Evolutionary conservation across 2,329 filamentous ascomycete species (phyloP).

Genomic region (Aspergillus sp.): DNA sequence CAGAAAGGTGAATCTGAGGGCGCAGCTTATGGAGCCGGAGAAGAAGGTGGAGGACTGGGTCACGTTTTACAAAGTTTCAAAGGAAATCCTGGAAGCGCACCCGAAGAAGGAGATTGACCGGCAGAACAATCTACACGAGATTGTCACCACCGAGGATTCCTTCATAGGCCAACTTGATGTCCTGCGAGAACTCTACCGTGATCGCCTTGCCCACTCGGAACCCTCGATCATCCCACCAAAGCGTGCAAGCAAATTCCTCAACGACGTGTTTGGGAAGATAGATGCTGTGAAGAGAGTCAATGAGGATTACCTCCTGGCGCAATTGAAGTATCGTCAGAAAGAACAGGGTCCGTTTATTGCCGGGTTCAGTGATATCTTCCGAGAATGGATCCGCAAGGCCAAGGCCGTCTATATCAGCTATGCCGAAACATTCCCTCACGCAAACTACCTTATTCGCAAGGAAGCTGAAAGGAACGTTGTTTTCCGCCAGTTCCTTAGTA

Average conservation of each 20-base stretch:
- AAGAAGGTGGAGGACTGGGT: constrained; percentile 80
- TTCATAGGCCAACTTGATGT: constrained; percentile 91
- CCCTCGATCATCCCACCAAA: constrained; percentile 80
- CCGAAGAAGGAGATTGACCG: constrained; percentile 86
- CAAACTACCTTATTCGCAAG: constrained; percentile 77
- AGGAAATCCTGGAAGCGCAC: constrained; percentile 69
- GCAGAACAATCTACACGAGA: constrained; percentile 93
- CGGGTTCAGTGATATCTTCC: constrained; percentile 94
- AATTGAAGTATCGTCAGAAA: constrained; percentile 93
- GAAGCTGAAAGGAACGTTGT: constrained; percentile 82
- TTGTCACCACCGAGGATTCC: constrained; percentile 87
- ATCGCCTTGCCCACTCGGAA: constrained; percentile 69
- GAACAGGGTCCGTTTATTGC: constrained; percentile 94
- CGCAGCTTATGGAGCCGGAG: constrained; percentile 66
- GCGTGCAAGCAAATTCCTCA: constrained; percentile 75
- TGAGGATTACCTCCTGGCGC: constrained; percentile 85
- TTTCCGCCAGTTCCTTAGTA: constrained; percentile 82
- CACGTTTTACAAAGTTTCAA: constrained; percentile 80
- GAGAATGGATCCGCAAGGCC: constrained; percentile 97
- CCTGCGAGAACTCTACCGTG: constrained; percentile 78
- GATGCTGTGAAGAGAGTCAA: constrained; percentile 88
- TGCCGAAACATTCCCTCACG: constrained; percentile 80
- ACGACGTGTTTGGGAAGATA: constrained; percentile 84
- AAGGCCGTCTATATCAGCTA: constrained; percentile 88
- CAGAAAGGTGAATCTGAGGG: constrained; percentile 87